Base-by-base conservation (phyloP, 2,329 filamentous ascomycete genomes). In the Scorias spongiosa region DNA sequence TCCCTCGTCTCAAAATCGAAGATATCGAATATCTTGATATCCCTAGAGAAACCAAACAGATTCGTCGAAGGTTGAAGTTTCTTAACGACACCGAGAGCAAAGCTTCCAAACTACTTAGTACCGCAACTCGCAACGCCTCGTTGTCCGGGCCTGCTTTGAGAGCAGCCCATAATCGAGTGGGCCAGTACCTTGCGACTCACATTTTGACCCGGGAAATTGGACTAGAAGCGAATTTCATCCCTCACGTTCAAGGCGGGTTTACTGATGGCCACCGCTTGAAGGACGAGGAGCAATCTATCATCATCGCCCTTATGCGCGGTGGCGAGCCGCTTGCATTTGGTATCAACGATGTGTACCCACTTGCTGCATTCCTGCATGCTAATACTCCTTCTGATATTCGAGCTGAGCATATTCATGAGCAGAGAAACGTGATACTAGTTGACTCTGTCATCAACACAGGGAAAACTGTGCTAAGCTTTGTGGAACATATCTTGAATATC, bases 381-480 rank as follows among this genome's bases (percentile, higher is more conserved):
- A 56, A 55, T 2, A 1, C 48, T 2, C 57, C 66, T 0, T 43
- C 54, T 0, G 68, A 78, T 30, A 49, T 80, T 36, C 58, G 58
- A 39, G 2, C 28, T 0, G 36, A 66, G 1, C 66, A 75, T 50
- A 10, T 79, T 0, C 7, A 58, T 1, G 57, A 52, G 2, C 55
- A 60, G 39, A 41, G 45, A 11, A 70, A 60, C 0, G 52, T 78
- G 1, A 49, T 80, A 1, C 55, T 80, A 2, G 74, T 79, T 1
- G 77, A 80, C 52, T 75, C 71, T 0, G 74, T 80, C 1, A 57
- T 80, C n/a, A 78, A 80, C 48, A 75, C 53, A 28, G 74, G 76
- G 4, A 66, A 65, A 42, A 66, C 70, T 0, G 52, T 76, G 5
- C 45, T 67, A 1, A 53, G 69, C 1, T 77, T 75, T 49, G 58